These are phyloP conservation scores for Tolypocladium tundrense DNA, from an alignment of 2,329 filamentous ascomycete species.

Conservation along the genomic window DNA sequence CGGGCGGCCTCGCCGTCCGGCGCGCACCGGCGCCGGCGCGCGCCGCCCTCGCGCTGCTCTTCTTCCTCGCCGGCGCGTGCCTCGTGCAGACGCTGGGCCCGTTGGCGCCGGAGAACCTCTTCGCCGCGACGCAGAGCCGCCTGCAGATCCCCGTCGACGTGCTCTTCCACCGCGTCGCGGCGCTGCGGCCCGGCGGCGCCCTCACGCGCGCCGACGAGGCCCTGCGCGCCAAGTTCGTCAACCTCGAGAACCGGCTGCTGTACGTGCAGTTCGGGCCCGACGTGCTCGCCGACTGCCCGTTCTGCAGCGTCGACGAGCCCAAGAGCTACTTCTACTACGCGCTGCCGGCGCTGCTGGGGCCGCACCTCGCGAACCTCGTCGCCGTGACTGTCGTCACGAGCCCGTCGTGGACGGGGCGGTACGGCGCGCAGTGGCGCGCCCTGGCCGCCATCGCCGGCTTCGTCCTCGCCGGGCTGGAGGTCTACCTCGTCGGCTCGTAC, in stretches of 20 bases:
- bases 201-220: constrained; percentile 52
- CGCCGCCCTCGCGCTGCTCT: constrained; percentile 51
- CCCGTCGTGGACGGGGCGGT: constrained; percentile 48
- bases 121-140: constrained; percentile 65
- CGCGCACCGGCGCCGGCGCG: constrained; percentile 42
- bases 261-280: constrained; percentile 77
- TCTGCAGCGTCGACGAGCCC: constrained; percentile 64
- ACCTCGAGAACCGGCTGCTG: constrained; percentile 61
- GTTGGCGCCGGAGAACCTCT: constrained; percentile 72
- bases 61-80: constrained; percentile 32
- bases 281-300: constrained; percentile 65
- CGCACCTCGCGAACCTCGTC: constrained; percentile 72
- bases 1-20: constrained; percentile 38
- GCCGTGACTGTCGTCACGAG: constrained; percentile 67
- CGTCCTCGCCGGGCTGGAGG: constrained; percentile 50
- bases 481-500: constrained; percentile 56
- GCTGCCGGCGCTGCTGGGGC: constrained; percentile 58
- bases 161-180: constrained; percentile 65
- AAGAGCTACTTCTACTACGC: constrained; percentile 71
- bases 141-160: constrained; percentile 79
- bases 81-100: constrained; percentile 53
- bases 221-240: constrained; percentile 59
- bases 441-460: constrained; percentile 55
- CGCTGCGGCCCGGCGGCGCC: constrained; percentile 34
- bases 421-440: constrained; percentile 58